These are phyloP conservation scores for Pseudognaphalium luteoalbum DNA, from an alignment of 129 eudicot species.

Conservation along the genomic window DNA sequence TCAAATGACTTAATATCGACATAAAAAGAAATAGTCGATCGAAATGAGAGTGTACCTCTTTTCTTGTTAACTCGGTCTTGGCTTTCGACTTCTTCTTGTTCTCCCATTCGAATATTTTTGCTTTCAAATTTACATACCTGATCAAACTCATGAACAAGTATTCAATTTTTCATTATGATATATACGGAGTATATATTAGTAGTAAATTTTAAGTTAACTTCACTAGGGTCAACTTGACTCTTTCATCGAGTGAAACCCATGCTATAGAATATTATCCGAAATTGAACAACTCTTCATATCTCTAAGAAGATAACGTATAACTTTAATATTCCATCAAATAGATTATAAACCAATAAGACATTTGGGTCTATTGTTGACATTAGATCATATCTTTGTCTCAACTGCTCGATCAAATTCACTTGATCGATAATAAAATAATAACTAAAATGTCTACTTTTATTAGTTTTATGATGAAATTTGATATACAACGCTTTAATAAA, in stretches of 20 bases:
- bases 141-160: neutral
- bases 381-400: no score
- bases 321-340: no score
- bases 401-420: no score
- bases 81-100: constrained; percentile 34
- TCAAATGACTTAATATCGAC: neutral
- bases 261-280: neutral
- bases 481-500: neutral
- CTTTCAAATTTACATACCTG: neutral
- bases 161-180: neutral
- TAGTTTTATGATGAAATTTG: neutral
- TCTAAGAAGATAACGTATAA: neutral
- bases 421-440: no score
- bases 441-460: no score
- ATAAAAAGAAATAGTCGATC: no score
- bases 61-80: constrained; percentile 39
- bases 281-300: neutral
- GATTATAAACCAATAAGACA: no score
- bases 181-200: no score
- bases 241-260: neutral
- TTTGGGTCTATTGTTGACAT: no score
- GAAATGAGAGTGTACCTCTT: constrained; percentile 44
- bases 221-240: constrained; percentile 8
- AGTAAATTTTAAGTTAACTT: constrained; percentile 12
- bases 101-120: neutral